These are phyloP conservation scores for Malus orientalis DNA, from an alignment of 306 rosid species.

Conservation along the genomic window DNA sequence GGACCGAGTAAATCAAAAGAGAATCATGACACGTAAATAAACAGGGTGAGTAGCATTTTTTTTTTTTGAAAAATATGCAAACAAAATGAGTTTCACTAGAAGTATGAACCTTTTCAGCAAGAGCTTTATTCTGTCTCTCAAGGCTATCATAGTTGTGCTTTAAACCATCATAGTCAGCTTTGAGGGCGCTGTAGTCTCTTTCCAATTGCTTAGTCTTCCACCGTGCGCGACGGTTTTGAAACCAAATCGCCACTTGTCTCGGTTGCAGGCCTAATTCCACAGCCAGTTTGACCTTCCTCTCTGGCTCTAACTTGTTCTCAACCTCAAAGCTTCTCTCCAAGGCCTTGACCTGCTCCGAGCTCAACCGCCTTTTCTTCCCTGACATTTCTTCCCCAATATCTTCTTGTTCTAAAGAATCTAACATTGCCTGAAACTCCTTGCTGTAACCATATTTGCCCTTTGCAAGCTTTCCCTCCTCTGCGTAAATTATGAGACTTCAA, in stretches of 20 bases:
- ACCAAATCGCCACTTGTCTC: constrained; percentile 79
- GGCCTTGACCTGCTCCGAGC: constrained; percentile 56
- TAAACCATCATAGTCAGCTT: constrained; percentile 47
- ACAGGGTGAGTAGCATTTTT: background rate
- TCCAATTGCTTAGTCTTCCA: constrained; percentile 76
- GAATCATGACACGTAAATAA: background rate
- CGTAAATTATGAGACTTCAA: background rate
- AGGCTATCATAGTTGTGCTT: constrained; percentile 39
- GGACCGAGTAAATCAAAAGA: background rate
- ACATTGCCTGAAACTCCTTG: constrained; percentile 67
- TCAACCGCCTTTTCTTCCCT: constrained; percentile 54
- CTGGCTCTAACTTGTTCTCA: constrained; percentile 75
- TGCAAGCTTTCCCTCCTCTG: constrained; percentile 23
- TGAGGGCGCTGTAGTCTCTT: constrained; percentile 52
- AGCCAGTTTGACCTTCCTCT: constrained; percentile 54
- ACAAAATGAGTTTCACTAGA: background rate
- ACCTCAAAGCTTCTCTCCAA: constrained; percentile 58
- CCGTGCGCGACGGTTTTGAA: constrained; percentile 79
- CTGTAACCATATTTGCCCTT: constrained; percentile 33
- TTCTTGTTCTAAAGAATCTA: constrained; percentile 59
- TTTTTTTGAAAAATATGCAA: background rate
- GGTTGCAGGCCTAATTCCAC: constrained; percentile 61
- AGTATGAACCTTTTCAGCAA: constrained; percentile 33
- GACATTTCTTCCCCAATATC: constrained; percentile 40
- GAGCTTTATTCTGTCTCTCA: constrained; percentile 41